Base-by-base conservation (phyloP, 805 yeast genomes). In the Diddensiella caesifluorescens region DNA sequence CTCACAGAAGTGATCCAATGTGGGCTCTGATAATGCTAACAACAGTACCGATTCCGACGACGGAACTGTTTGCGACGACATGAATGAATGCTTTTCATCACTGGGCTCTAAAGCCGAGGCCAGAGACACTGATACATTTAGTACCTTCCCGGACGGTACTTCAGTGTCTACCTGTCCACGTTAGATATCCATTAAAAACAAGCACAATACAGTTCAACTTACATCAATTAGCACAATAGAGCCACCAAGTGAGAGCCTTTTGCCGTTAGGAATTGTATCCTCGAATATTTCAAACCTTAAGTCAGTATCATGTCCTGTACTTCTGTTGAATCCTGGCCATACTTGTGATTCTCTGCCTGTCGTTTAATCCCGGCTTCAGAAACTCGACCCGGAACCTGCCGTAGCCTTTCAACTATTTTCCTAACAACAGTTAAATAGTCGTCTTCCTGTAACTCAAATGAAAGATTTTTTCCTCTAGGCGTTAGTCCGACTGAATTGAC, bases 211-310 rank as follows among this genome's bases (percentile, higher is more conserved):
- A 9, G 7, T 4, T n/a, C 13, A 2, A 38, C 47, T 32, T 38
- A 59, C 51, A 42, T 65, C 70, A 1, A 65, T 50, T 12, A 65
- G 60, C 7, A 64, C 58, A 26, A 64, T 62, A 9, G 64, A 53
- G 3, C 69, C 69, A 2, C 67, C 63, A 3, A 65, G 50, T 19
- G 65, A 60, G 18, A 65, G 49, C 4, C 69, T 51, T 23, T 54
- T 59, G n/a, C 61, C 63, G 22, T 50, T 50, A 5, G 49, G 48
- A 3, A 44, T 44, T 28, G 36, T 41, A 26, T 64, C 69, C 35
- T 64, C 66, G 39, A 64, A 65, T 2, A 64, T 57, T 40, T 65
- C 69, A 15, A 65, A 60, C 5, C 56, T 54, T 32, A 18, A 21
- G 19, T 21, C 16, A 3, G 38, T 16, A n/a, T 10, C 21, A 3